Percentiles rank a stretch among this genome's conserved stretches.
These are phyloP conservation scores for Aspergillus kassunensis DNA, from an alignment of 495 filamentous ascomycete species.

Conservation along the genomic window DNA sequence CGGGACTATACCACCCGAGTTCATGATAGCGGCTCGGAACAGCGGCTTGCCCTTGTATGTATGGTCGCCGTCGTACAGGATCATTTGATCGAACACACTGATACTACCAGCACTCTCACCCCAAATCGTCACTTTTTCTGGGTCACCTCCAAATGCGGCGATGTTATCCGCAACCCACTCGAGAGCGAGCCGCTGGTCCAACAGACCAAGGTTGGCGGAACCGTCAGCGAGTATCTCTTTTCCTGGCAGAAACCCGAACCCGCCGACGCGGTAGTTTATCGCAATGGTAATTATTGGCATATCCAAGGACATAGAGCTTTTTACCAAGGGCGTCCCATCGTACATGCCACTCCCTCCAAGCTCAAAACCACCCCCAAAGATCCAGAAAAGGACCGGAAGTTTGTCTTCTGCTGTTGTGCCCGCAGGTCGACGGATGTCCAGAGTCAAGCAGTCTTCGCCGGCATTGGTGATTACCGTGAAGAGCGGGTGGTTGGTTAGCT, in stretches of 20 bases:
- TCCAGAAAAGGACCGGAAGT: slow-evolving; percentile 64
- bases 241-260: slow-evolving; percentile 69
- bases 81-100: slow-evolving; percentile 67
- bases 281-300: slow-evolving; percentile 69
- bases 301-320: slow-evolving; percentile 45
- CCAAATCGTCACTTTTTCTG: slow-evolving; percentile 66
- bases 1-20: slow-evolving; percentile 62
- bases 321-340: slow-evolving; percentile 52
- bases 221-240: slow-evolving; percentile 64
- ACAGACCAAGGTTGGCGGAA: slow-evolving; percentile 50
- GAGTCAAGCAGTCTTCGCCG: slow-evolving; percentile 62
- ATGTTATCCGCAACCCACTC: slow-evolving; percentile 56
- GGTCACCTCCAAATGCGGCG: slow-evolving; percentile 52
- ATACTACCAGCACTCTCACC: slow-evolving; percentile 71
- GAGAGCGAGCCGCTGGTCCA: slow-evolving; percentile 50
- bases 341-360: slow-evolving; percentile 57
- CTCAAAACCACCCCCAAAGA: slow-evolving; percentile 65
- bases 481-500: slow-evolving; percentile 52
- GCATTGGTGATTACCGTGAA: slow-evolving; percentile 46
- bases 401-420: slow-evolving; percentile 51
- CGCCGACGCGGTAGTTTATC: slow-evolving; percentile 74
- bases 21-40: slow-evolving; percentile 70
- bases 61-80: slow-evolving; percentile 63
- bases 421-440: slow-evolving; percentile 61
- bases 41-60: slow-evolving; percentile 65